Conservation (phyloP, 2,329 filamentous ascomycete species). For the Diaporthe sp. region DNA sequence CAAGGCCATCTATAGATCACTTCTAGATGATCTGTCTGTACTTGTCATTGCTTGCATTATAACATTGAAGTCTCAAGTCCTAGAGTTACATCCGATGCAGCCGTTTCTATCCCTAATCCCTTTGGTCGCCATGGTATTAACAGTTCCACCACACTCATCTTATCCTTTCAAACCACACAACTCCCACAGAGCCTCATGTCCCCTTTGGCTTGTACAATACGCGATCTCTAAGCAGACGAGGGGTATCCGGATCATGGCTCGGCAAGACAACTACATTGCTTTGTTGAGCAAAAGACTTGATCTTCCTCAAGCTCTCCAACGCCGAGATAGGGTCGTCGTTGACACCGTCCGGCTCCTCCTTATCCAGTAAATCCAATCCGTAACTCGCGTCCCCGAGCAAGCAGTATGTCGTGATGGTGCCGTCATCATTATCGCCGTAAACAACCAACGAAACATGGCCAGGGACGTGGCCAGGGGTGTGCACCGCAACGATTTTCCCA, state of each 20-base stretch:
- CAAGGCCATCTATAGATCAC: too few species aligned
- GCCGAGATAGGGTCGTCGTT: constrained; percentile 30
- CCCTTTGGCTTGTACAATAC: background rate
- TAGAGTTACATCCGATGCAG: too few species aligned
- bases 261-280: background rate
- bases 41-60: too few species aligned
- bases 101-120: too few species aligned
- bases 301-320: background rate
- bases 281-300: background rate
- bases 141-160: too few species aligned
- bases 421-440: constrained; percentile 38
- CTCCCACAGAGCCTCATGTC: background rate
- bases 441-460: constrained; percentile 44
- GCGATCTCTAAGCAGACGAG: background rate
- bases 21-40: too few species aligned
- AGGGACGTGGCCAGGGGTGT: constrained; percentile 48
- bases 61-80: too few species aligned
- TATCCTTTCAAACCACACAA: background rate
- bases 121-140: too few species aligned
- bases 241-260: background rate
- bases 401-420: constrained; percentile 40
- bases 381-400: constrained; percentile 47
- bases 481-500: constrained; percentile 43
- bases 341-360: constrained; percentile 46
- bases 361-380: constrained; percentile 42